Evolutionary conservation across 2,329 filamentous ascomycete genomes (phyloP), one percentile per base, ranked within the genome.

Genomic region (Talaromyces sp.): DNA sequence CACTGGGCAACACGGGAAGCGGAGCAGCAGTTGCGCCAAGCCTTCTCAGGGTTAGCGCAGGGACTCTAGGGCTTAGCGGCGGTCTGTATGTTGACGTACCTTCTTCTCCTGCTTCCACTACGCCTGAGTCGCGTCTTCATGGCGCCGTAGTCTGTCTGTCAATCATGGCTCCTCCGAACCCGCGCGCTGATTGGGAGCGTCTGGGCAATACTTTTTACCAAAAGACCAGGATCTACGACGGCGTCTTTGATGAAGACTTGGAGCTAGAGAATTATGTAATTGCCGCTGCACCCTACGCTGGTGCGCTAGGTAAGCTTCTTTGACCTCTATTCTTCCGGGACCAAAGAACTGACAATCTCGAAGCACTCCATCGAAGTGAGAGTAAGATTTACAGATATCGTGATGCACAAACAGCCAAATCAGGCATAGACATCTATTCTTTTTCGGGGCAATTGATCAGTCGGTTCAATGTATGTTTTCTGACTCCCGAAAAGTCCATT

Each of bases 201-300:
- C 87, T 98, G 68, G 95, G 92, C 73, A 90, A 96, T 77, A 89
- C 87, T 72, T 98, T 96, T 83, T 99, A 98, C 81, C 91, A 93
- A 76, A 97, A 96, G 81, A 88, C 91, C 63, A 90, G 93, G 77
- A 86, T 96, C 65, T 99, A 98, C 82, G 93, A 92, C 65, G 90
- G 88, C 68, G 86, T 98, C 67, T 99, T 98, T 76, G 92, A 96
- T 77, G 86, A 90, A 73, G 92, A 96, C 74, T 83, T 97, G 66
- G 93, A 99, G 79, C 85, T 99, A 69, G 93, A 97, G 81, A 96
- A 95, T 80, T 96, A 96, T 80, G 84, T 93, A 71, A 88, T 97
- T 72, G 88, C 89, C 63, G 95, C 93, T 72, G 96, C 95, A 75
- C 92, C 92, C 25, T 97, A 95, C 77, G 92, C 90, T 71, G 95